Evolutionary conservation across 345 rosid species (phyloP).

Genomic region (Pugionium dolabratum): DNA sequence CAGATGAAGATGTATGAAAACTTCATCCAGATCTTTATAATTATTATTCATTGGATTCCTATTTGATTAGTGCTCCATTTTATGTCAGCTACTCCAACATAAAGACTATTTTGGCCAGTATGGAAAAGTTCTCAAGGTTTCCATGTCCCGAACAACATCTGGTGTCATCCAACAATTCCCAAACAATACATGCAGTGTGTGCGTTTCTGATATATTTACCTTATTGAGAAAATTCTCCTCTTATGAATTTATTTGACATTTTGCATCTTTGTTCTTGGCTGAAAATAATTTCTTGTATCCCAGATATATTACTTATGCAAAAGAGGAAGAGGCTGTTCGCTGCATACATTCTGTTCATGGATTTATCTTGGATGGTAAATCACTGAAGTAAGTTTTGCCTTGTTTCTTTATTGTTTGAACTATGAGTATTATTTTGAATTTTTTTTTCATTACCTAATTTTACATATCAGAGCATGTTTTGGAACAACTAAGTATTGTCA

Average conservation of each 20-base stretch:
- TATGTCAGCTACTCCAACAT: background rate
- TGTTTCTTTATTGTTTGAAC: conserved; percentile 11
- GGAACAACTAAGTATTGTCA: conserved; percentile 99
- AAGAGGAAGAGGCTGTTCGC: conserved; percentile 94
- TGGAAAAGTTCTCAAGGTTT: conserved; percentile 88
- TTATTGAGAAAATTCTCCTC: too few relatives aligned
- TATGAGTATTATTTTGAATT: background rate
- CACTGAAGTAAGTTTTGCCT: conserved; percentile 54
- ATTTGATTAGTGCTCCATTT: background rate
- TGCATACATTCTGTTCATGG: conserved; percentile 95
- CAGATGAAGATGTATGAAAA: conserved; percentile 76
- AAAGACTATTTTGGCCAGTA: conserved; percentile 84
- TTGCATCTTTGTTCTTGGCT: too few relatives aligned
- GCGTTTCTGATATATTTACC: conserved; percentile 37
- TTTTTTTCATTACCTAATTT: conserved; percentile 1
- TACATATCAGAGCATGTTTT: conserved; percentile 78
- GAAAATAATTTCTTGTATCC: background rate
- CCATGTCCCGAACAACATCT: conserved; percentile 82
- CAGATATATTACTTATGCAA: conserved; percentile 87
- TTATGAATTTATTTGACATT: background rate
- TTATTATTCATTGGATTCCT: too few relatives aligned
- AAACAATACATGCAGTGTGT: conserved; percentile 95
- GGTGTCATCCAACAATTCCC: conserved; percentile 87
- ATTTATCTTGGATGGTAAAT: conserved; percentile 81
- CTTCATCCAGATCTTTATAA: too few relatives aligned